phyloP scores from a whole-genome alignment of 2,329 filamentous ascomycete genomes.

The Parastagonospora avenae region DNA sequence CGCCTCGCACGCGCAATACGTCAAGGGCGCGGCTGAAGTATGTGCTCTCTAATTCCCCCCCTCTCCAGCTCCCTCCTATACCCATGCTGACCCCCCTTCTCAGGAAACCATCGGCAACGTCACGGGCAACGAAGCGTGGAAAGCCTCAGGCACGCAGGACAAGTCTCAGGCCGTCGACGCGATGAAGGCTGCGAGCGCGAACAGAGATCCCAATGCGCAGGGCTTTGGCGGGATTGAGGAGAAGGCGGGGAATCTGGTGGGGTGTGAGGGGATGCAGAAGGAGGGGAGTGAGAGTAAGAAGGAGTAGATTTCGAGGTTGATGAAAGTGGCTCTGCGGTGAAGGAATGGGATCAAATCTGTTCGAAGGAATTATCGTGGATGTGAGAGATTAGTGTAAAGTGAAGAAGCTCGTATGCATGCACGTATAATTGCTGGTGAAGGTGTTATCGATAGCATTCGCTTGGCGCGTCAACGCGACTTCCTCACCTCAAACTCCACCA shows the following conservation, averaged over 20 bases:
- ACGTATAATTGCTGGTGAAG: background rate
- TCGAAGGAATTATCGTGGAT: no score
- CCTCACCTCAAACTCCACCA: background rate
- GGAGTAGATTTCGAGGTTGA: slow-evolving; percentile 17
- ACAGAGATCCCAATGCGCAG: slow-evolving; percentile 58
- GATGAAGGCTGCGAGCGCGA: slow-evolving; percentile 66
- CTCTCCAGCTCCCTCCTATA: no score
- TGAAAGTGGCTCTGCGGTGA: no score
- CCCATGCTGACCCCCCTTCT: slow-evolving; percentile 1
- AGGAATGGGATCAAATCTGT: no score
- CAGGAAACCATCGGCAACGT: slow-evolving; percentile 65
- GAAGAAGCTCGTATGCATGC: no score
- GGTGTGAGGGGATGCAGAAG: slow-evolving; percentile 71
- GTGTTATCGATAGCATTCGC: background rate
- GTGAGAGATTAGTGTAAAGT: no score
- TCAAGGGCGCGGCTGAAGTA: slow-evolving; percentile 71
- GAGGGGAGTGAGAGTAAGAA: slow-evolving; percentile 40
- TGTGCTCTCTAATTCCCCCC: no score
- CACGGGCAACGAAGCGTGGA: slow-evolving; percentile 68
- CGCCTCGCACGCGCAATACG: slow-evolving; percentile 68
- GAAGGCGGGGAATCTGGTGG: slow-evolving; percentile 65
- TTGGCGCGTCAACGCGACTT: background rate
- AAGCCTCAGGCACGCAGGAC: slow-evolving; percentile 66
- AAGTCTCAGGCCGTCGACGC: slow-evolving; percentile 65
- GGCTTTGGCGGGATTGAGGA: slow-evolving; percentile 70